Evolutionary conservation across 805 yeast species (phyloP).

Genomic region (Saccharomyces paradoxus): DNA sequence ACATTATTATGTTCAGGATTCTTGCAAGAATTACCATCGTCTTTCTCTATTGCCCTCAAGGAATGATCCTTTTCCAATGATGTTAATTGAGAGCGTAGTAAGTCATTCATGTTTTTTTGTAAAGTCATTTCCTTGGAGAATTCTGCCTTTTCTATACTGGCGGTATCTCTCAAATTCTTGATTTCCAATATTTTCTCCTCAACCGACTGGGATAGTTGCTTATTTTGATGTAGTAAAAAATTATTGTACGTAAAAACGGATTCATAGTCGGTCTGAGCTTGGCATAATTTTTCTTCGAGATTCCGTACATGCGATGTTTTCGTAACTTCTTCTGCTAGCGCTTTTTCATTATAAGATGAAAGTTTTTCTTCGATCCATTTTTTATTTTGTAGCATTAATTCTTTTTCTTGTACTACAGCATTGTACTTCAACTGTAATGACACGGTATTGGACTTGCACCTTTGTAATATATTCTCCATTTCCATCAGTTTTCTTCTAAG

Average conservation of each 20-base stretch:
- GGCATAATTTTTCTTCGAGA: not conserved
- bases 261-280: not conserved
- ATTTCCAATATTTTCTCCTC: slow-evolving; percentile 39
- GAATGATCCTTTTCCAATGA: not conserved
- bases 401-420: slow-evolving; percentile 31
- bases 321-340: not conserved
- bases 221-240: slow-evolving; percentile 30
- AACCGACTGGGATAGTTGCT: slow-evolving; percentile 32
- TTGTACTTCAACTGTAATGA: slow-evolving; percentile 31
- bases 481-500: slow-evolving; percentile 37
- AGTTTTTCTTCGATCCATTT: slow-evolving; percentile 24
- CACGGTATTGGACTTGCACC: slow-evolving; percentile 22
- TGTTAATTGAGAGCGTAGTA: slow-evolving; percentile 15
- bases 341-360: slow-evolving; percentile 4
- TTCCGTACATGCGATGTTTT: not conserved
- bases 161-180: slow-evolving; percentile 40
- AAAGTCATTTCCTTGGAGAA: slow-evolving; percentile 49
- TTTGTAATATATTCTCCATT: slow-evolving; percentile 32
- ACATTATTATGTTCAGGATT: slow-evolving; percentile 33
- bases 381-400: slow-evolving; percentile 25
- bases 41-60: slow-evolving; percentile 41
- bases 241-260: slow-evolving; percentile 17
- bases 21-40: slow-evolving; percentile 38
- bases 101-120: slow-evolving; percentile 52
- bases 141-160: slow-evolving; percentile 38